phyloP scores from a whole-genome alignment of 2,329 filamentous ascomycete species.

The Trichocomaceae sp. region DNA sequence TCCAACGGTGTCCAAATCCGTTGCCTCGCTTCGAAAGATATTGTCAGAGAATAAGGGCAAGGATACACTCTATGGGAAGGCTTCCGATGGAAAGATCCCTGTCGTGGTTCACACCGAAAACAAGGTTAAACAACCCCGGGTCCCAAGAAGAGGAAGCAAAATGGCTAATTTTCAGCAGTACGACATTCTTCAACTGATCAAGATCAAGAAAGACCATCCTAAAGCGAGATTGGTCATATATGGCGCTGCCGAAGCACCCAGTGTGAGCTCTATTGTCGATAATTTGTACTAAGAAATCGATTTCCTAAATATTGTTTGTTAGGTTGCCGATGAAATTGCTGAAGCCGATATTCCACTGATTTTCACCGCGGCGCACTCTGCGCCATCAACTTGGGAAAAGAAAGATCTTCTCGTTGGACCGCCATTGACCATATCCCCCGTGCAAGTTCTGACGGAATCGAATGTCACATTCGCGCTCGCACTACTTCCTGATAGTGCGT shows the following conservation, averaged over 20 bases:
- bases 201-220: slow-evolving; percentile 12
- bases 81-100: slow-evolving; percentile 33
- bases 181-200: slow-evolving; percentile 38
- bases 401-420: slow-evolving; percentile 37
- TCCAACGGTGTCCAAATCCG: slow-evolving; percentile 24
- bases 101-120: slow-evolving; percentile 38
- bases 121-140: slow-evolving; percentile 9
- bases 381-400: slow-evolving; percentile 30
- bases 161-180: slow-evolving; percentile 22
- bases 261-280: slow-evolving; percentile 3
- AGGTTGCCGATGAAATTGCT: slow-evolving; percentile 38
- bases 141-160: neutral
- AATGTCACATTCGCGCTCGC: slow-evolving; percentile 24
- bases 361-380: slow-evolving; percentile 34
- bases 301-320: neutral
- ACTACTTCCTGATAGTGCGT: slow-evolving; percentile 10
- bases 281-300: neutral
- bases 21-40: slow-evolving; percentile 32
- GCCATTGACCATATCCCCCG: slow-evolving; percentile 36
- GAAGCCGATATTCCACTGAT: slow-evolving; percentile 39
- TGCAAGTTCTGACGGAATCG: slow-evolving; percentile 35
- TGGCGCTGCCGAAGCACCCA: slow-evolving; percentile 37
- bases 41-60: slow-evolving; percentile 30
- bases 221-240: slow-evolving; percentile 24
- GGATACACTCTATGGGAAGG: slow-evolving; percentile 34